Conservation (phyloP, 352 stramenopile genomes). For the Globisporangium cystogenes region DNA sequence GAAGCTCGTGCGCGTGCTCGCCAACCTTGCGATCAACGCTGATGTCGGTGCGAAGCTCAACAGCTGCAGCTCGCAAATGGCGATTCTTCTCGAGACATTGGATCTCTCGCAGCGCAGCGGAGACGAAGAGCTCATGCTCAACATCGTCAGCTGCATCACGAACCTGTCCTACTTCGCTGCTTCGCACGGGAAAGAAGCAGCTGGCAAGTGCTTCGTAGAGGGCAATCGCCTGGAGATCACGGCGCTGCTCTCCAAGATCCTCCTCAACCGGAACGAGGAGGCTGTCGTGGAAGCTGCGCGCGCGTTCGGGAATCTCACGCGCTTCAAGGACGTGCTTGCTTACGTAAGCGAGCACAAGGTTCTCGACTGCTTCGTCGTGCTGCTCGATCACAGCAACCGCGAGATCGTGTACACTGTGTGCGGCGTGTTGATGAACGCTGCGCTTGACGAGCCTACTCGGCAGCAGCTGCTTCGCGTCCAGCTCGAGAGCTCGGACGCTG, state of each 20-base stretch:
- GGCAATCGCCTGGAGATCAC: slow-evolving; percentile 35
- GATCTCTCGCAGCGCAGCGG: slow-evolving; percentile 19
- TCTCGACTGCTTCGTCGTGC: slow-evolving; percentile 60
- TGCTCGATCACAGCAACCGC: slow-evolving; percentile 72
- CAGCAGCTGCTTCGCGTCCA: slow-evolving; percentile 24
- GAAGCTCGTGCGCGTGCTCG: slow-evolving; percentile 74
- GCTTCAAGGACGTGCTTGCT: slow-evolving; percentile 60
- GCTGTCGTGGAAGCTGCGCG: slow-evolving; percentile 75
- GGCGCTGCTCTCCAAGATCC: slow-evolving; percentile 32
- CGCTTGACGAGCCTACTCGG: slow-evolving; percentile 40
- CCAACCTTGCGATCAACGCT: slow-evolving; percentile 80
- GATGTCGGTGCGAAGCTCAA: slow-evolving; percentile 50
- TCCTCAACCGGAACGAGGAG: slow-evolving; percentile 75
- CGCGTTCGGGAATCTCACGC: slow-evolving; percentile 82
- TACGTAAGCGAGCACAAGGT: slow-evolving; percentile 51
- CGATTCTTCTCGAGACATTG: slow-evolving; percentile 38
- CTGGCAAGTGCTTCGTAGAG: slow-evolving; percentile 30
- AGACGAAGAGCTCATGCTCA: slow-evolving; percentile 86
- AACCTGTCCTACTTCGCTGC: slow-evolving; percentile 79
- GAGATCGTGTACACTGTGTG: slow-evolving; percentile 79
- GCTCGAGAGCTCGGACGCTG: not conserved
- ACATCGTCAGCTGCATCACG: slow-evolving; percentile 83
- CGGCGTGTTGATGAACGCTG: slow-evolving; percentile 83
- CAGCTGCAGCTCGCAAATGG: slow-evolving; percentile 17
- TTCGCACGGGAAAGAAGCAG: not conserved